These are phyloP conservation scores for Phoenix roebelenii DNA, from an alignment of 176 grass and related monocot species.

Conservation along the genomic window DNA sequence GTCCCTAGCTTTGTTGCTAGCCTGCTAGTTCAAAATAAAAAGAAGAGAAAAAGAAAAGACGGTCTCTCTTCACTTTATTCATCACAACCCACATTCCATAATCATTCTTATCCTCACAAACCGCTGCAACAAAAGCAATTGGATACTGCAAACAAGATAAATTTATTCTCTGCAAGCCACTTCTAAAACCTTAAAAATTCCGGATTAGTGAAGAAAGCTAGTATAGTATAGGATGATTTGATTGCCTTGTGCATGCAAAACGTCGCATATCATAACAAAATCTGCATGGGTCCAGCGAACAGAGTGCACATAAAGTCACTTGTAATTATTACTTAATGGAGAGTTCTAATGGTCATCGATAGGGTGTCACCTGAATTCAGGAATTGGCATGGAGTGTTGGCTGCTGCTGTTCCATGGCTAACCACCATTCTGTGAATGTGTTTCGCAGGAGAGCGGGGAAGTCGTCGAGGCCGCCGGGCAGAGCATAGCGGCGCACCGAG, in stretches of 20 bases:
- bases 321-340: not conserved
- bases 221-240: no score
- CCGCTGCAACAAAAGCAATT: not conserved
- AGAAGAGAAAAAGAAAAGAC: no score
- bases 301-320: no score
- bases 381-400: not conserved
- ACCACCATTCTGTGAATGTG: constrained; percentile 3
- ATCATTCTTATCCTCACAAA: not conserved
- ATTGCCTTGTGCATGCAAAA: constrained; percentile 1
- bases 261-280: no score
- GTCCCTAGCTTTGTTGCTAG: no score
- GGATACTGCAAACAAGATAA: not conserved
- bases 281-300: no score
- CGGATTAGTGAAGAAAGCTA: no score
- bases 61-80: no score
- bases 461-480: constrained; percentile 30
- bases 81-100: not conserved
- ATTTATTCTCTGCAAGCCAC: constrained; percentile 1
- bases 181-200: no score
- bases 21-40: no score
- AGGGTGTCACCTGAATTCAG: constrained; percentile 11
- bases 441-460: constrained; percentile 42
- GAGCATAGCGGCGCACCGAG: constrained; percentile 13
- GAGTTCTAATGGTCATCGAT: not conserved
- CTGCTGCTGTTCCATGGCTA: not conserved